phyloP scores from a whole-genome alignment of 495 filamentous ascomycete species.

The Parmelia sp. region DNA sequence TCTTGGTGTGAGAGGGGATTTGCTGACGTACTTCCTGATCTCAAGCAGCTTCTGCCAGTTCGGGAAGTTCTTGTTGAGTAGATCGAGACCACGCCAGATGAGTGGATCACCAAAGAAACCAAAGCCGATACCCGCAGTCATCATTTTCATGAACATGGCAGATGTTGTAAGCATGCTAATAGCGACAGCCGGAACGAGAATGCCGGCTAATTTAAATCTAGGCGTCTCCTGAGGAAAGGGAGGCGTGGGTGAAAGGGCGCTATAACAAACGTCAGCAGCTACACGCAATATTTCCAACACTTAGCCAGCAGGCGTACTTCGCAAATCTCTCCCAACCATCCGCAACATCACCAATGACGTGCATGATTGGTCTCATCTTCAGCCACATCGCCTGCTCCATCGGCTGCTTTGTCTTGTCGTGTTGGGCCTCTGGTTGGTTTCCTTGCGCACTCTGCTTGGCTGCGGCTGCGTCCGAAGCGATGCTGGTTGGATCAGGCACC shows the following conservation, averaged over 20 bases:
- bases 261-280: slow-evolving; percentile 27
- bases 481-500: slow-evolving; percentile 55
- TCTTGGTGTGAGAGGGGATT: not conserved
- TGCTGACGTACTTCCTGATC: slow-evolving; percentile 51
- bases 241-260: slow-evolving; percentile 67
- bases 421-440: slow-evolving; percentile 36
- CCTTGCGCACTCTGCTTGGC: slow-evolving; percentile 51
- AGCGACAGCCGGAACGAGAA: slow-evolving; percentile 53
- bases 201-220: slow-evolving; percentile 55
- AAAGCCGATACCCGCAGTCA: slow-evolving; percentile 60
- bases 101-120: slow-evolving; percentile 78
- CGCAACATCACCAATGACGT: slow-evolving; percentile 61
- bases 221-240: slow-evolving; percentile 63
- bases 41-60: slow-evolving; percentile 71
- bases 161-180: slow-evolving; percentile 58
- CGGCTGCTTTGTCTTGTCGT: slow-evolving; percentile 81
- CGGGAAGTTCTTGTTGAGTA: slow-evolving; percentile 61
- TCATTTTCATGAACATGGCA: slow-evolving; percentile 66
- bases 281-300: not conserved
- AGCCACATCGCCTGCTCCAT: slow-evolving; percentile 73
- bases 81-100: slow-evolving; percentile 50
- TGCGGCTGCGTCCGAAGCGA: slow-evolving; percentile 49
- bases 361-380: slow-evolving; percentile 72
- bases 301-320: slow-evolving; percentile 49
- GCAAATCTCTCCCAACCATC: slow-evolving; percentile 76